Evolutionary conservation across 805 yeast genomes (phyloP), one percentile per base, ranked within the genome.

Genomic region (Debaryomyces hansenii): DNA sequence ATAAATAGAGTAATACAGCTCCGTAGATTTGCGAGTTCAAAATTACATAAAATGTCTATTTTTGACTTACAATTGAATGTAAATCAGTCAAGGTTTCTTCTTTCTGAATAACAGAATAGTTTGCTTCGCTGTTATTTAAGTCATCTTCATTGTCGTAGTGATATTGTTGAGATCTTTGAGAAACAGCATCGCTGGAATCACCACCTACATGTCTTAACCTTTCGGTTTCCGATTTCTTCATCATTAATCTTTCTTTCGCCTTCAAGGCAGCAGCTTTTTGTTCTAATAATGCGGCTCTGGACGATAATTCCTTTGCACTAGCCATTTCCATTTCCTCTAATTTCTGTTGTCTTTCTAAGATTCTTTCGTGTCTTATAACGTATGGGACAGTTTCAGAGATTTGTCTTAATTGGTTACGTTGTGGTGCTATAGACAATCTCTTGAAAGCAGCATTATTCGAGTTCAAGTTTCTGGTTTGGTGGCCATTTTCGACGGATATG

Each of bases 371-470:
- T 60, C 88, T 79, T 51, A 87, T 69, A 29, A 86, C 85, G 55
- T 87, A 87, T n/a, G 95, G 95, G 20, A 87, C 88, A 1, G 94
- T 87, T 59, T 86, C 92, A 37, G 90, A 84, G 46, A 87, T 82
- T 59, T 84, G 87, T 60, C 95, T 75, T 53, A 87, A 69, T 64
- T 85, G 87, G 53, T 75, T 75, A 52, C 88, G 78, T 54, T 73
- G 77, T 4, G 77, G 78, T 2, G 69, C 77, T 56, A 72, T 72
- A 6, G 74, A 67, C 55, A 69, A 57, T 47, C 78, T 61, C 64
- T 72, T 72, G 60, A 72, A 72, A 39, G 67, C 63, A n/a, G 67
- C 46, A 45, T 62, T 62, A 35, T 53, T 59, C 14, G 60, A 51
- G 43, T 58, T 55, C 40, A 60, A 51, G 47, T 45, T 51, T 29